Percentiles rank a stretch among this genome's conserved stretches.
phyloP scores from a whole-genome alignment of 2,329 filamentous ascomycete genomes.

The Microcera coccophila region DNA sequence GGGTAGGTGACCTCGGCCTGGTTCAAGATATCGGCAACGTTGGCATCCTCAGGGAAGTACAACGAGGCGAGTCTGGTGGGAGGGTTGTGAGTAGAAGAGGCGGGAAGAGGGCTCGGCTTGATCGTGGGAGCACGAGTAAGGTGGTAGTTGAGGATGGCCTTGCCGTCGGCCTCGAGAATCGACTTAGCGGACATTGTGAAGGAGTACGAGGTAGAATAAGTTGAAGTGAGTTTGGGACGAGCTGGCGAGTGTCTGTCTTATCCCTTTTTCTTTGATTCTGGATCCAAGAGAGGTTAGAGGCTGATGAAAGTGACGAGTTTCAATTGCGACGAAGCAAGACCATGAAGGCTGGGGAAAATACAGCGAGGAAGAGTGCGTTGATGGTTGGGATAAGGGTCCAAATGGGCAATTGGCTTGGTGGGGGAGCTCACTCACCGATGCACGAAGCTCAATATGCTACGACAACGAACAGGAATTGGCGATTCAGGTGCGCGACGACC shows the following conservation, averaged over 20 bases:
- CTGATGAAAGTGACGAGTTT: slow-evolving; percentile 6
- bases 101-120: slow-evolving; percentile 92
- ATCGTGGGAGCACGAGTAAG: slow-evolving; percentile 95
- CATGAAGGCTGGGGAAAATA: background rate
- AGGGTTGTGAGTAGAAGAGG: slow-evolving; percentile 83
- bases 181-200: slow-evolving; percentile 67
- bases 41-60: slow-evolving; percentile 85
- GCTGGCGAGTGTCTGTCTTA: slow-evolving; percentile 26
- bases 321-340: background rate
- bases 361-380: background rate
- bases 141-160: slow-evolving; percentile 99
- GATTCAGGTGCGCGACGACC: slow-evolving; percentile 9
- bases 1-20: slow-evolving; percentile 96
- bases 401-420: slow-evolving; percentile 13
- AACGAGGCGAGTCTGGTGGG: slow-evolving; percentile 86
- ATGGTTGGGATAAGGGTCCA: background rate
- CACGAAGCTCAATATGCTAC: slow-evolving; percentile 23
- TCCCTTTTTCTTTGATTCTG: slow-evolving; percentile 25
- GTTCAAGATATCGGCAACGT: slow-evolving; percentile 79
- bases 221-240: slow-evolving; percentile 16
- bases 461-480: slow-evolving; percentile 20
- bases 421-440: slow-evolving; percentile 24
- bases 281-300: slow-evolving; percentile 3
- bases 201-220: slow-evolving; percentile 18
- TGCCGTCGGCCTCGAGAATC: slow-evolving; percentile 98